Evolutionary conservation across 2,329 filamentous ascomycete genomes (phyloP), one percentile per base, ranked within the genome.

Genomic region (Sporothrix schenckii): DNA sequence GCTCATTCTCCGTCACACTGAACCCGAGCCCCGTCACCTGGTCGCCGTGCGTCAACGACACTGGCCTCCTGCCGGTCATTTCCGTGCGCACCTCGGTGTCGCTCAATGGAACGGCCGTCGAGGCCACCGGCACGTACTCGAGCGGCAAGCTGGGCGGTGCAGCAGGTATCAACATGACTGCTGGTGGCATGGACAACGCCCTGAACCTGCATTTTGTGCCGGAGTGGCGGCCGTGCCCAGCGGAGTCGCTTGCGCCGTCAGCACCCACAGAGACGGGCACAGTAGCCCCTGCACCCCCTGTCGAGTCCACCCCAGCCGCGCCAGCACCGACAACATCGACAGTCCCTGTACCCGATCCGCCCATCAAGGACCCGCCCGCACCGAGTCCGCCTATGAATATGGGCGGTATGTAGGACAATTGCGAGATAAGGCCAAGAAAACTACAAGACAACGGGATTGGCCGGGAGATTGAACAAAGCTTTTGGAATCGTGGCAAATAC

Each of bases 191-290:
- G 69, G 66, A 60, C 24, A 73, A 72, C 63, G 75, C 70, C 6
- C 61, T 76, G 21, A 67, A 63, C 41, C 11, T 74, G 47, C 73
- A 74, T 61, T 75, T 76, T 54, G 50, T 68, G 3, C 73, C 73
- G 2, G 72, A 70, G 27, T 76, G 75, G 75, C 70, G 74, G 56
- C 60, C 68, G 4, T 75, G 74, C 13, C 54, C 67, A 9, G 67
- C 67, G 0, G 67, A 41, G 27, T 52, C 54, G 27, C 30, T 69
- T 19, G 67, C 24, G 4, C 56, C 67, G 44, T 41, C 66, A 9
- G n/a, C 50, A 1, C 19, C 67, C 19, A 27, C 44, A 2, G 16
- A 47, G 2, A 39, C 56, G 0, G 13, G 44, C n/a, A n/a, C 27
- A 44, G 27, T 54, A 49, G 34, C 54, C 3, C 52, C 66, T 1